Evolutionary conservation across 2,329 filamentous ascomycete species (phyloP).

Genomic region (Cladosporium sp.): DNA sequence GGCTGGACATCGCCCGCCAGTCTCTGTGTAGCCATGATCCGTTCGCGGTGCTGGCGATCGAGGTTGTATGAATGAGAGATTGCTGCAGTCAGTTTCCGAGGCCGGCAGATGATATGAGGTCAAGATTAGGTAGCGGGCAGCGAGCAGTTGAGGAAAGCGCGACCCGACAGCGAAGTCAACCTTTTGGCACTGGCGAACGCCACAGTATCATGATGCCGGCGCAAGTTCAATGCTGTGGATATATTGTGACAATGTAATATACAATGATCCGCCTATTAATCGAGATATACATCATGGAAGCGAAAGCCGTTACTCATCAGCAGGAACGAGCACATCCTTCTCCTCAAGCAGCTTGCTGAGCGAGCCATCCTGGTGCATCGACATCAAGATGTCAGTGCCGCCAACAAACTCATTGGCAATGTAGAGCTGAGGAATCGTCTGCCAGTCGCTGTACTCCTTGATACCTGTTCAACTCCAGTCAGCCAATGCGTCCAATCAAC

Average conservation of each 20-base stretch:
- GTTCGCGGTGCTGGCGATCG: too few relatives aligned
- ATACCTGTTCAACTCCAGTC: conserved; percentile 61
- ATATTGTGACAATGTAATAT: conserved; percentile 3
- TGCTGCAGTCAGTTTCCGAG: too few relatives aligned
- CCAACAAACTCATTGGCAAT: conserved; percentile 93
- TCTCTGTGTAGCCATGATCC: background rate
- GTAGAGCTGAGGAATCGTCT: conserved; percentile 95
- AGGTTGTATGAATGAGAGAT: too few relatives aligned
- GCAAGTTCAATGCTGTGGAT: background rate
- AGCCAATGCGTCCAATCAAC: background rate
- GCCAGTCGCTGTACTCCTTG: conserved; percentile 99
- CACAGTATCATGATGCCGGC: background rate
- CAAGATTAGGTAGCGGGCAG: background rate
- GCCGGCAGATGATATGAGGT: background rate
- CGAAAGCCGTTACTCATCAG: conserved; percentile 39
- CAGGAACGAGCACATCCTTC: conserved; percentile 74
- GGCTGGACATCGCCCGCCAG: background rate
- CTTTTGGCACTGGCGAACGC: background rate
- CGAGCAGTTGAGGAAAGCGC: background rate
- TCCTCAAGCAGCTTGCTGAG: conserved; percentile 87
- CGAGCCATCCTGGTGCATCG: conserved; percentile 95
- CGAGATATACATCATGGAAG: background rate
- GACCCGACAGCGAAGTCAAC: background rate
- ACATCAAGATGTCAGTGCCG: conserved; percentile 94
- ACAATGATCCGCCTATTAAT: background rate